Evolutionary conservation across 2,329 filamentous ascomycete genomes (phyloP), one percentile per base, ranked within the genome.

Genomic region (Alternaria consortialis): DNA sequence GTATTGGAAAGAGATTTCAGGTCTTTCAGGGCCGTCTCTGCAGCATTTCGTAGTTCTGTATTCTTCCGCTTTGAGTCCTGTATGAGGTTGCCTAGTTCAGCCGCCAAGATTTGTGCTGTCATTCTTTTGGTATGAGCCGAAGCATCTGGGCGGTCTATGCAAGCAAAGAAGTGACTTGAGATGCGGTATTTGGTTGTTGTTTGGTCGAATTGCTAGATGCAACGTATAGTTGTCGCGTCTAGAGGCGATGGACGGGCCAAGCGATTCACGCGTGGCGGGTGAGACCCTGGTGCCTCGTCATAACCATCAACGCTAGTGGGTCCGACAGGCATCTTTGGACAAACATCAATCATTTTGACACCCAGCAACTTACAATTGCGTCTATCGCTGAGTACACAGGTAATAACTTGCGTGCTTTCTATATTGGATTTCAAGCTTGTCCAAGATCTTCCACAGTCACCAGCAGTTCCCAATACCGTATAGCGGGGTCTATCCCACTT

Each of bases 41-140:
- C 93, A 52, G 95, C 93, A 85, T 91, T 91, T 83, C 91, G 89
- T 54, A 99, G 85, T 73, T 98, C 95, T 70, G 91, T 88, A 79
- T 97, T 91, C 81, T 97, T 98, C 74, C 94, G 88, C 81, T 97
- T 98, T 77, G 94, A 95, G 83, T 99, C 95, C 80, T 96, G 92
- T 73, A 97, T 90, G 78, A 97, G 88, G 82, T 92, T 96, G 74
- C 90, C 88, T 78, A 97, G 87, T 86, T 97, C 94, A 60, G 91
- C 90, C 75, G 90, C 89, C 74, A 97, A 86, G 74, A 97, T 89
- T 86, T 96, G 92, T 73, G 93, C 90, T 79, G 93, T 96, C 93
- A 97, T 97, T 74, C 82, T 89, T 64, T 57, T 60, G 61, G 53
- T 47, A 54, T 50, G 51, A 51, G 63, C 66, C 59, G 64, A 56